Evolutionary conservation across 768 basidiomycete genomes (phyloP).

Genomic region (Phylloporus sp.): DNA sequence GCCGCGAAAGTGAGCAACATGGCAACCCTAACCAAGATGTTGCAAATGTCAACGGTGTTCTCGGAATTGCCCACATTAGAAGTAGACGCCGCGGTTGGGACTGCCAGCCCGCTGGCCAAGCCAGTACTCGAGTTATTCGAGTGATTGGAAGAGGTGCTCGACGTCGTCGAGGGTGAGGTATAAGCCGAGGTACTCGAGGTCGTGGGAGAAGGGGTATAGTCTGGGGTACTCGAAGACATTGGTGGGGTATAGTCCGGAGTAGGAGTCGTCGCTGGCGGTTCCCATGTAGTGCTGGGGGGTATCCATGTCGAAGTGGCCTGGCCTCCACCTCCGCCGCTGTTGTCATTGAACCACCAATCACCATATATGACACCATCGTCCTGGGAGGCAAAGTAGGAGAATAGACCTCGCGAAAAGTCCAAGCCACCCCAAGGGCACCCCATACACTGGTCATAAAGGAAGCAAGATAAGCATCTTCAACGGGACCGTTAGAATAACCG

Average conservation of each 20-base stretch:
- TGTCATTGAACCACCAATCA: constrained; percentile 52
- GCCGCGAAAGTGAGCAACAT: constrained; percentile 3
- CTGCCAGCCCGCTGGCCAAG: constrained; percentile 23
- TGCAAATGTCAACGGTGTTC: constrained; percentile 32
- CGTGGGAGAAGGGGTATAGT: constrained; percentile 17
- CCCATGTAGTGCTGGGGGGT: constrained; percentile 15
- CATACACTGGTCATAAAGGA: constrained; percentile 44
- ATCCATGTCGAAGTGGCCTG: constrained; percentile 11
- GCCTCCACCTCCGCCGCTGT: constrained; percentile 24
- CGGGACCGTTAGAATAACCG: constrained; percentile 2
- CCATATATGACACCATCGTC: constrained; percentile 54
- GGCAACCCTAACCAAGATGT: constrained; percentile 35
- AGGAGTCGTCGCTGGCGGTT: constrained; percentile 20
- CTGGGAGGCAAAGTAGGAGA: constrained; percentile 51
- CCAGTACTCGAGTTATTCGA: constrained; percentile 16
- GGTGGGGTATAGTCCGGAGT: constrained; percentile 19
- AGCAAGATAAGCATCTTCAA: not conserved
- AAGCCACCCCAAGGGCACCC: constrained; percentile 61
- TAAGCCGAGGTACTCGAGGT: constrained; percentile 19
- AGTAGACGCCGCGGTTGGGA: constrained; percentile 27
- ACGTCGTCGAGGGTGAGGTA: constrained; percentile 26
- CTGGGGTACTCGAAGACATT: constrained; percentile 14
- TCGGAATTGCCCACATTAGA: constrained; percentile 30
- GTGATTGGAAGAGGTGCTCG: constrained; percentile 12
- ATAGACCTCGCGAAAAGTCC: constrained; percentile 65